Base-by-base conservation (phyloP, 129 eudicot species). In the Escallonia rubra region DNA sequence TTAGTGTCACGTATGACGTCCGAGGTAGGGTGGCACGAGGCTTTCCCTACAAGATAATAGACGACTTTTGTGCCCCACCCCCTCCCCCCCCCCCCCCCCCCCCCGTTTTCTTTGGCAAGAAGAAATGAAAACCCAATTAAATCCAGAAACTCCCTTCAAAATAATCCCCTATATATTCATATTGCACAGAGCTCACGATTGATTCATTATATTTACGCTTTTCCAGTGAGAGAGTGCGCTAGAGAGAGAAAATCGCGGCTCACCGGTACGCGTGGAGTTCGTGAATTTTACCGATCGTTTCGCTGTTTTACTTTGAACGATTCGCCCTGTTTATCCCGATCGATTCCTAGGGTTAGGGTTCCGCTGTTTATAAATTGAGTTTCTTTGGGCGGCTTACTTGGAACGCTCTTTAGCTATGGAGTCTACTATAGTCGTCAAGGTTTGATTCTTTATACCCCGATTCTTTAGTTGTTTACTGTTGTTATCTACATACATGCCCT, bases 371-470 rank as follows among this genome's bases (percentile, higher is more conserved):
- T 23, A 23, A 23, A 23, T 23, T 23, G 34, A 15, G 6, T 2
- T n/a, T 52, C 6, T 6, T 13, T 12, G 39, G 47, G 62, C 55
- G 69, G 70, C 44, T 72, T 53, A 74, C 61, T 41, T 52, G 57
- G 43, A 55, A 69, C 67, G 71, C 66, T 66, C 15, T 49, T 41
- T 49, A 23, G 71, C 73, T 62, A 83, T 84, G 90, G 90, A 48
- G 66, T 71, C 81, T 57, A 39, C 72, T 65, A 44, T 80, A 1
- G 86, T 84, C 47, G 67, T 84, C 70, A 84, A 84, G 90, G 90
- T 84, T 67, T 14, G 81, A 16, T 52, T 45, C 13, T 16, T 8
- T n/a, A 50, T 54, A 54, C 34, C 10, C n/a, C 59, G 43, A 15
- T 54, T 0, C 12, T 63, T 38, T 46, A 13, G 12, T 43, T 10